Evolutionary conservation across 805 yeast species (phyloP).

Genomic region (Candida pini): DNA sequence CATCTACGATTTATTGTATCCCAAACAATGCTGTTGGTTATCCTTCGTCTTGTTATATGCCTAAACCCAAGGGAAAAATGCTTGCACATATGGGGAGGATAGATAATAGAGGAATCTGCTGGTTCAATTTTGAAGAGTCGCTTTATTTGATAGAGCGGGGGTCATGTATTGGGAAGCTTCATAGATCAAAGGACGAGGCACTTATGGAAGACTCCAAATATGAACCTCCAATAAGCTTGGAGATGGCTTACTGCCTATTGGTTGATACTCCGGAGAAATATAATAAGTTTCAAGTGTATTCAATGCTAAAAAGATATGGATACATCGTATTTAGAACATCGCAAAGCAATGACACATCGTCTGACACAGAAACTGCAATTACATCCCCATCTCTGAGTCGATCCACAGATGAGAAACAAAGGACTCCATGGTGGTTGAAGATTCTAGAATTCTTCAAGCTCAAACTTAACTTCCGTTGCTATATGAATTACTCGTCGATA

Average conservation of each 20-base stretch:
- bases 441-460: slow-evolving; percentile 5
- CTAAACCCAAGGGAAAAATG: slow-evolving; percentile 62
- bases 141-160: slow-evolving; percentile 83
- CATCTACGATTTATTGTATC: slow-evolving; percentile 22
- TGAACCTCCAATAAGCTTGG: slow-evolving; percentile 51
- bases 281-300: slow-evolving; percentile 61
- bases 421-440: no score
- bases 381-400: no score
- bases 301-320: slow-evolving; percentile 73
- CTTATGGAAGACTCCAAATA: no score
- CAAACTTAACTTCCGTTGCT: not conserved
- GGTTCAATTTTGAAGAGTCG: slow-evolving; percentile 61
- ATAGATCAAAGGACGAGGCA: slow-evolving; percentile 21
- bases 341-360: slow-evolving; percentile 3
- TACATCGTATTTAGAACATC: slow-evolving; percentile 47
- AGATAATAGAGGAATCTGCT: slow-evolving; percentile 38
- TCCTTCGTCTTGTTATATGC: slow-evolving; percentile 24
- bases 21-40: slow-evolving; percentile 1
- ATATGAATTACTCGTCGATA: slow-evolving; percentile 4
- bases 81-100: slow-evolving; percentile 67
- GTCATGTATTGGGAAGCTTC: slow-evolving; percentile 30
- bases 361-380: not conserved
- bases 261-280: slow-evolving; percentile 33
- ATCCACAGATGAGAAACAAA: slow-evolving; percentile 3
- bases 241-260: slow-evolving; percentile 55